phyloP scores from a whole-genome alignment of 2,329 filamentous ascomycete genomes.

The Fusarium sacchari region DNA sequence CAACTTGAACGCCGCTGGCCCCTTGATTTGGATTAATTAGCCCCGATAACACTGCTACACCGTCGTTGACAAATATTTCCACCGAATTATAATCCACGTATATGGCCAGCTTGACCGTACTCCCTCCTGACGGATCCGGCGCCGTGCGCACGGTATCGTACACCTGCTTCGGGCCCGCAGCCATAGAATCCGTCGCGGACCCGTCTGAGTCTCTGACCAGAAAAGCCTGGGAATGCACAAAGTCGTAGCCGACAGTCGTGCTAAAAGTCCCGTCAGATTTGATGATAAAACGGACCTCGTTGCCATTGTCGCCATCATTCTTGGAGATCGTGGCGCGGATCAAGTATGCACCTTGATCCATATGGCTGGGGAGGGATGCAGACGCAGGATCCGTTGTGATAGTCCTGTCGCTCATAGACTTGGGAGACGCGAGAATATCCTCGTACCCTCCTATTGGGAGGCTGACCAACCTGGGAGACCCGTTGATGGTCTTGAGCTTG shows the following conservation, averaged over 20 bases:
- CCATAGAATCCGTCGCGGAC: background rate
- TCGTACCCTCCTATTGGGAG: background rate
- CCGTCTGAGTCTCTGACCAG: background rate
- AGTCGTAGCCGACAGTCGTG: background rate
- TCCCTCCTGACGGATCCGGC: background rate
- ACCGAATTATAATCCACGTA: background rate
- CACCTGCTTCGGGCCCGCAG: background rate
- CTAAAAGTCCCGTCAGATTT: background rate
- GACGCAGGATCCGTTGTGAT: background rate
- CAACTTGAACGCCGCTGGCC: background rate
- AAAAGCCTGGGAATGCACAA: background rate
- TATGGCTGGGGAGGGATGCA: background rate
- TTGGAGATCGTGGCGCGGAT: background rate
- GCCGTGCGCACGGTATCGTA: background rate
- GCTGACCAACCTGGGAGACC: background rate
- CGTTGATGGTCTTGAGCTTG: background rate
- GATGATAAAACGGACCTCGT: background rate
- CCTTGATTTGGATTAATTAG: background rate
- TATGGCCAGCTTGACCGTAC: background rate
- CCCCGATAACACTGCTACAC: background rate
- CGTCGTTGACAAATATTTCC: background rate
- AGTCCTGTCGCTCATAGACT: background rate
- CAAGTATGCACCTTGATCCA: background rate
- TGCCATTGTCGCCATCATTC: background rate
- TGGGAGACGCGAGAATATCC: fast-evolving